Evolutionary conservation across 768 basidiomycete genomes (phyloP), one percentile per base, ranked within the genome.

Genomic region (Amanita phalloides): DNA sequence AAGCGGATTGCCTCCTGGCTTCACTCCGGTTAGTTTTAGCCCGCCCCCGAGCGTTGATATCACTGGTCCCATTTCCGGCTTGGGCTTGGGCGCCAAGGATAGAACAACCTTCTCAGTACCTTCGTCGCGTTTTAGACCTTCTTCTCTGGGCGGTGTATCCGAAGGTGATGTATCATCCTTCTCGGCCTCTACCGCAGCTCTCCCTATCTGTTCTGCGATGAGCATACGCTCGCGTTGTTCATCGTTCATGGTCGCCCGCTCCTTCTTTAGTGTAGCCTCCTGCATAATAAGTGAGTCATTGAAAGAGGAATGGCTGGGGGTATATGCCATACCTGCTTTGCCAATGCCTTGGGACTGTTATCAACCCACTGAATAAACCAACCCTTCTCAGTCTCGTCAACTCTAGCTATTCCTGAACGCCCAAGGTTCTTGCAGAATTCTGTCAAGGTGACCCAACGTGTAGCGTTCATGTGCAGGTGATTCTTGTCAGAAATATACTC

Each of bases 331-430:
- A 87, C 87, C 67, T 86, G 84, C 71, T 92, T 91, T 6, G 89
- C 90, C 32, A 99, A 73, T 1, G 96, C 92, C 60, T 92, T 90
- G 11, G 96, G 96, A 53, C 88, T 89, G 66, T 78, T 97, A 66
- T 99, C 96, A 49, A 99, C 89, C 96, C 96, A 99, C 33, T 86
- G 82, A 55, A 99, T 76, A 66, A 94, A 99, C 84, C 90, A 93
- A 0, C 96, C 96, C 71, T 99, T 96, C 70, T 98, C 96, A 42
- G 92, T 97, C 71, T 98, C 95, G 62, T 98, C 96, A 25, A 96
- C 96, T 57, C 89, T 80, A 4, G 86, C 90, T 51, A 96, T 73
- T 32, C 96, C 94, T 1, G 74, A 71, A 35, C 90, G 75, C 2
- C 95, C 94, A 28, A 99, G 75, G 59, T 92, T 81, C 66, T 95